Conservation (phyloP, 176 grass and related monocot genomes). For the Avena insularis region DNA sequence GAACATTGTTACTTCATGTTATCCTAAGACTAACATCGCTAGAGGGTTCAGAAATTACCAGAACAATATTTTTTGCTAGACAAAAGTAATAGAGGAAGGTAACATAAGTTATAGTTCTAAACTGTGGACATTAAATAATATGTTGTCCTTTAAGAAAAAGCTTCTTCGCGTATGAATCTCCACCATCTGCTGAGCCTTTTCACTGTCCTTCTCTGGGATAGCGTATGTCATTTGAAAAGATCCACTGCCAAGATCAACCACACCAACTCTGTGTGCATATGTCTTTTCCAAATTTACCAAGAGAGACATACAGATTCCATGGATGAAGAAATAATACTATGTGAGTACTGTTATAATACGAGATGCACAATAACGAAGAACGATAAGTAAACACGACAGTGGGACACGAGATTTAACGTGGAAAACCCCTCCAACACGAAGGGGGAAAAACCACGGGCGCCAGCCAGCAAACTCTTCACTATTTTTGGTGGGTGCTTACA, state of each 20-base stretch:
- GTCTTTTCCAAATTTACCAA: constrained; percentile 69
- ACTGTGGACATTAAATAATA: constrained; percentile 98
- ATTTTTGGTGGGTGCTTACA: too few relatives aligned
- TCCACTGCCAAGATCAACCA: constrained; percentile 95
- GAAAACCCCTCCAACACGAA: too few relatives aligned
- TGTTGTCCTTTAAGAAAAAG: constrained; percentile 78
- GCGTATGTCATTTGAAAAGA: constrained; percentile 99
- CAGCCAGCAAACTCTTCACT: too few relatives aligned
- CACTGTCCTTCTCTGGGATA: constrained; percentile 79
- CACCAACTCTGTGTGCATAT: constrained; percentile 80
- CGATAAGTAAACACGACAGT: too few relatives aligned
- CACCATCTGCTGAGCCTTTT: constrained; percentile 67
- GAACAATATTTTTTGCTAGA: not conserved
- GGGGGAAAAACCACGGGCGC: too few relatives aligned
- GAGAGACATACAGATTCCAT: too few relatives aligned
- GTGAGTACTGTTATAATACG: too few relatives aligned
- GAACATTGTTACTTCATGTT: not conserved
- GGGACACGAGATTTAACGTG: too few relatives aligned
- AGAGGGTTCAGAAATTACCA: not conserved
- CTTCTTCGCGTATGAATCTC: constrained; percentile 80
- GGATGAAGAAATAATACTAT: too few relatives aligned
- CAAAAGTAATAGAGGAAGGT: not conserved
- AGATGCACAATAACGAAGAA: too few relatives aligned
- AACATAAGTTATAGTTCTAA: constrained; percentile 30
- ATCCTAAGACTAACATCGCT: not conserved